Conservation (phyloP, 768 basidiomycete genomes). For the Agrocybe pediades region DNA sequence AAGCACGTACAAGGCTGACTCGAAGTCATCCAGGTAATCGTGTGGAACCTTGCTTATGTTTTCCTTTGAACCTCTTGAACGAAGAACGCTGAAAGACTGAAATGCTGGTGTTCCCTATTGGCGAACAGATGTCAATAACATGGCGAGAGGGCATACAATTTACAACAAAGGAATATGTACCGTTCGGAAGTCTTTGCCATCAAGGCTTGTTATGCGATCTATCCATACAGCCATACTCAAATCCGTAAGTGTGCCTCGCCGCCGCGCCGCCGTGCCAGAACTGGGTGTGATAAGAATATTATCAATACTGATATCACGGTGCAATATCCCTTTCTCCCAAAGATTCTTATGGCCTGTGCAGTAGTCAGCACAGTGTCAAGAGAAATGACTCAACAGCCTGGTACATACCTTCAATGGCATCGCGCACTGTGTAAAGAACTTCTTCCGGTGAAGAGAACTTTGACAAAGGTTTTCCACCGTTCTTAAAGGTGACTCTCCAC, state of each 20-base stretch:
- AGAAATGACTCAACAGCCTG: too few species aligned
- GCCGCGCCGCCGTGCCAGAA: not conserved
- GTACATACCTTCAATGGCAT: too few species aligned
- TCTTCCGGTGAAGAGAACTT: constrained; percentile 8
- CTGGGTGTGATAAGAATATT: constrained; percentile 18
- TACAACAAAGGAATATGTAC: not conserved
- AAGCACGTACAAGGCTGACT: constrained; percentile 5
- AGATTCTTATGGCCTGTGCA: constrained; percentile 21
- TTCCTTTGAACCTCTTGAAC: not conserved
- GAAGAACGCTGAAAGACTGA: constrained; percentile 8
- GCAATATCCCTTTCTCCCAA: constrained; percentile 18
- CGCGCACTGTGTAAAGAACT: constrained; percentile 15
- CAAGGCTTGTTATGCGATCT: not conserved
- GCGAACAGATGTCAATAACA: not conserved
- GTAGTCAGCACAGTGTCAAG: not conserved
- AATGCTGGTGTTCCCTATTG: constrained; percentile 14
- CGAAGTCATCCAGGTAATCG: constrained; percentile 6
- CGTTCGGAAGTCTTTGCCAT: constrained; percentile 2
- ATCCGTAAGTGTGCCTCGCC: constrained; percentile 12
- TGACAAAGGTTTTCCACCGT: constrained; percentile 14
- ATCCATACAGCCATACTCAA: constrained; percentile 14
- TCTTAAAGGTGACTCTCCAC: constrained; percentile 8
- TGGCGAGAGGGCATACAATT: not conserved
- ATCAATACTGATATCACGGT: too few species aligned
- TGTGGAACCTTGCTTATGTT: not conserved